These are phyloP conservation scores for Penicillium coffeae DNA, from an alignment of 495 filamentous ascomycete species.

Conservation along the genomic window DNA sequence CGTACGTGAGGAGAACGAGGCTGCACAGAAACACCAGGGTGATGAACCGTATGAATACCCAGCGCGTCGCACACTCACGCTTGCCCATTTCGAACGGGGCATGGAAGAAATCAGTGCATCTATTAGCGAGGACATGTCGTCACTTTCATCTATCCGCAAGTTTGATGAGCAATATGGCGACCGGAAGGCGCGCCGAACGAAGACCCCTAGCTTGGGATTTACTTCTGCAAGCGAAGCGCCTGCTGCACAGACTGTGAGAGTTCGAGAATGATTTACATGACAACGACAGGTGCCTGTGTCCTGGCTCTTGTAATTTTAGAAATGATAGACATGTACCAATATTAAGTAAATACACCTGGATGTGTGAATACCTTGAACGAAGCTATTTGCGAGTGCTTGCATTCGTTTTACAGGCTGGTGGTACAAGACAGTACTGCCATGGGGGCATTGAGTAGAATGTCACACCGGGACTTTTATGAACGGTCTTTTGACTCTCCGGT, in stretches of 20 bases:
- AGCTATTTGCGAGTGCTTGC: too few species aligned
- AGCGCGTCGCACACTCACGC: constrained; percentile 60
- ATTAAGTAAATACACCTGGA: neutral
- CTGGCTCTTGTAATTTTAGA: constrained; percentile 20
- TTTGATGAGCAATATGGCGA: constrained; percentile 97
- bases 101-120: constrained; percentile 88
- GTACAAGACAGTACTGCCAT: too few species aligned
- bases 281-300: neutral
- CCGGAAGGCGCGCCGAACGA: constrained; percentile 67
- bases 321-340: constrained; percentile 36
- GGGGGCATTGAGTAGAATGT: too few species aligned
- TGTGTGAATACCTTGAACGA: neutral
- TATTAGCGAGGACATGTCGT: constrained; percentile 92
- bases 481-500: too few species aligned
- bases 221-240: constrained; percentile 21
- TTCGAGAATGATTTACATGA: constrained; percentile 19
- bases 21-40: constrained; percentile 49
- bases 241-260: constrained; percentile 32
- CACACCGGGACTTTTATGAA: too few species aligned
- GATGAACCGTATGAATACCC: constrained; percentile 56
- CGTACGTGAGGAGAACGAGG: constrained; percentile 76
- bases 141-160: constrained; percentile 78
- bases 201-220: constrained; percentile 46
- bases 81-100: constrained; percentile 76
- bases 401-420: too few species aligned